phyloP scores from a whole-genome alignment of 2,329 filamentous ascomycete species.

The Neofusicoccum kwambonambiense region DNA sequence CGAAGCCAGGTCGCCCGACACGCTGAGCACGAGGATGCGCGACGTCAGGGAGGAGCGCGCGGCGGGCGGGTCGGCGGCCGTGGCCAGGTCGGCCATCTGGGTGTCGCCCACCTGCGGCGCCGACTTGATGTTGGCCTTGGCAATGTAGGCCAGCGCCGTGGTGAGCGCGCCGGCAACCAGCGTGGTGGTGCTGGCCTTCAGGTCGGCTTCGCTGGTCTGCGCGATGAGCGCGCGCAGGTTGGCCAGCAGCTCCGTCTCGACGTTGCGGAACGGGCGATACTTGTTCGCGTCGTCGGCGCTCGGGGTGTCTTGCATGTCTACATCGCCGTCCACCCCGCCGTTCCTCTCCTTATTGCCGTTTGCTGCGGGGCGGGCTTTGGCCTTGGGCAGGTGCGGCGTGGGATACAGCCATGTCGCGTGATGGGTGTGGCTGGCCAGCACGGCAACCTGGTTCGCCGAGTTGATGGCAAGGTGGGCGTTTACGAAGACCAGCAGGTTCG shows the following conservation, averaged over 20 bases:
- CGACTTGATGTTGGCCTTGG: conserved; percentile 67
- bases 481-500: conserved; percentile 90
- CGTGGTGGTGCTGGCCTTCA: conserved; percentile 71
- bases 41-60: conserved; percentile 60
- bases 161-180: conserved; percentile 90
- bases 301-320: conserved; percentile 19
- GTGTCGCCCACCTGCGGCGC: conserved; percentile 40
- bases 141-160: conserved; percentile 84
- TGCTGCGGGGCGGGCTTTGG: neutral
- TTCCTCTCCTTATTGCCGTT: conserved; percentile 13
- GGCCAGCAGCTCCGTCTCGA: conserved; percentile 75
- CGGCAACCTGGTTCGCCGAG: conserved; percentile 86
- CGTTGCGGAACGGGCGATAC: conserved; percentile 84
- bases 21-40: conserved; percentile 85
- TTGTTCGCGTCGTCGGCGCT: conserved; percentile 68
- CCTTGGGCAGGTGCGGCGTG: conserved; percentile 34
- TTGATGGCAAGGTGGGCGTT: conserved; percentile 95
- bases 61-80: conserved; percentile 31
- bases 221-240: conserved; percentile 73
- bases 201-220: conserved; percentile 61
- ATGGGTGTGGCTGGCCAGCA: conserved; percentile 86
- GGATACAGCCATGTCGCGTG: conserved; percentile 91
- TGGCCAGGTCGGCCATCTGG: conserved; percentile 44
- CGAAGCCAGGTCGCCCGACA: conserved; percentile 80
- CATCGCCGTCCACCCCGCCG: conserved; percentile 5